Conservation (phyloP, 2,329 filamentous ascomycete genomes). For the Setomelanomma holmii region DNA sequence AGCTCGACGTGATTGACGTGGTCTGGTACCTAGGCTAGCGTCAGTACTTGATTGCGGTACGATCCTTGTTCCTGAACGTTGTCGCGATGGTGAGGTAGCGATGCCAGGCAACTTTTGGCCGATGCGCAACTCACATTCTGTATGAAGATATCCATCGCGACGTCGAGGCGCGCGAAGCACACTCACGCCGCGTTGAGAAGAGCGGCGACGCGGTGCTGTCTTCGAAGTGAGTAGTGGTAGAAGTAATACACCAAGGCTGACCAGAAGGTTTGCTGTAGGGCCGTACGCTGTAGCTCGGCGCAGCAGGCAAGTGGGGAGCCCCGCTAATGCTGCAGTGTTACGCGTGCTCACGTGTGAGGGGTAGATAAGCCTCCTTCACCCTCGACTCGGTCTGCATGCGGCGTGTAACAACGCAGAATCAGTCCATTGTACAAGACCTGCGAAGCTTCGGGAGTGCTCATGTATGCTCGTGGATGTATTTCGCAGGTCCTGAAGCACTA, state of each 20-base stretch:
- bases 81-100: no score
- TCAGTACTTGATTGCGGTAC: neutral
- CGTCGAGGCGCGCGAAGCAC: neutral
- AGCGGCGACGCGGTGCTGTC: neutral
- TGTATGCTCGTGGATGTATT: no score
- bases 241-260: neutral
- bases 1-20: constrained; percentile 54
- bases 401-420: no score
- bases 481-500: no score
- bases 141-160: constrained; percentile 35
- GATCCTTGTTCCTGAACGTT: neutral
- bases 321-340: constrained; percentile 4
- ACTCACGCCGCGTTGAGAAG: no score
- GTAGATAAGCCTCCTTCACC: constrained; percentile 1
- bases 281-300: neutral
- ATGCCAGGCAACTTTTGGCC: no score
- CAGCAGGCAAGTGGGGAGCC: constrained; percentile 11
- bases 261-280: neutral
- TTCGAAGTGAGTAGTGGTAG: neutral
- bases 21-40: constrained; percentile 42
- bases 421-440: neutral
- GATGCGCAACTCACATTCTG: constrained; percentile 27
- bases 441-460: no score
- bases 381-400: neutral
- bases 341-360: constrained; percentile 13